These are phyloP conservation scores for Cytospora leucostoma DNA, from an alignment of 2,329 filamentous ascomycete species.

Conservation along the genomic window DNA sequence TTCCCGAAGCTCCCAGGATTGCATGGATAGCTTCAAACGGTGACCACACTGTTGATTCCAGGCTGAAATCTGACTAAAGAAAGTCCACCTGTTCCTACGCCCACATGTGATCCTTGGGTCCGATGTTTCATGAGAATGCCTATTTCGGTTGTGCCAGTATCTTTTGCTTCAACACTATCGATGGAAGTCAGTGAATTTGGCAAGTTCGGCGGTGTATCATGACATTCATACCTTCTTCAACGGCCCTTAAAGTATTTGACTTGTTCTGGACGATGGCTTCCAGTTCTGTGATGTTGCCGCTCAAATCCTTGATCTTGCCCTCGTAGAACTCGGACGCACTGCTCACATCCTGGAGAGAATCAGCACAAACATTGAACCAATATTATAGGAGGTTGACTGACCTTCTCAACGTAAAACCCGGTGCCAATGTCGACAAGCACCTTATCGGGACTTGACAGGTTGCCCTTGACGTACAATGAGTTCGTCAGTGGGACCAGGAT, in stretches of 20 bases:
- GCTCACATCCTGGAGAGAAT: slow-evolving; percentile 47
- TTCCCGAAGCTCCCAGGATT: background rate
- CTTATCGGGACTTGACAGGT: slow-evolving; percentile 69
- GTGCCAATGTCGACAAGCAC: slow-evolving; percentile 93
- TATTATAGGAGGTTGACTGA: slow-evolving; percentile 35
- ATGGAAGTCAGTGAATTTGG: slow-evolving; percentile 7
- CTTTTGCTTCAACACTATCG: slow-evolving; percentile 43
- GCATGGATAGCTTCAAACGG: background rate
- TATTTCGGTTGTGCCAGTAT: slow-evolving; percentile 36
- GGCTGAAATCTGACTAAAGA: background rate
- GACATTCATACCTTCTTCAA: slow-evolving; percentile 75
- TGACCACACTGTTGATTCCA: background rate
- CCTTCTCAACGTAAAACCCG: slow-evolving; percentile 94
- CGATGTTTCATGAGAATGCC: slow-evolving; percentile 12
- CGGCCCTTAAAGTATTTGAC: slow-evolving; percentile 77
- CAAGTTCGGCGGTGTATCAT: background rate
- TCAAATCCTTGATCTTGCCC: slow-evolving; percentile 55
- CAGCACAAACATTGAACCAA: background rate
- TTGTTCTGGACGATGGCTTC: slow-evolving; percentile 66
- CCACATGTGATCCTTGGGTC: background rate
- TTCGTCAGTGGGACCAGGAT: slow-evolving; percentile 94
- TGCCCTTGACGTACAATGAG: slow-evolving; percentile 89
- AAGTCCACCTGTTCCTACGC: background rate
- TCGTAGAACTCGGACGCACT: slow-evolving; percentile 60
- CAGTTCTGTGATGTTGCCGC: slow-evolving; percentile 56